Evolutionary conservation across 257 asterid species (phyloP).

Genomic region (Vinca minor): DNA sequence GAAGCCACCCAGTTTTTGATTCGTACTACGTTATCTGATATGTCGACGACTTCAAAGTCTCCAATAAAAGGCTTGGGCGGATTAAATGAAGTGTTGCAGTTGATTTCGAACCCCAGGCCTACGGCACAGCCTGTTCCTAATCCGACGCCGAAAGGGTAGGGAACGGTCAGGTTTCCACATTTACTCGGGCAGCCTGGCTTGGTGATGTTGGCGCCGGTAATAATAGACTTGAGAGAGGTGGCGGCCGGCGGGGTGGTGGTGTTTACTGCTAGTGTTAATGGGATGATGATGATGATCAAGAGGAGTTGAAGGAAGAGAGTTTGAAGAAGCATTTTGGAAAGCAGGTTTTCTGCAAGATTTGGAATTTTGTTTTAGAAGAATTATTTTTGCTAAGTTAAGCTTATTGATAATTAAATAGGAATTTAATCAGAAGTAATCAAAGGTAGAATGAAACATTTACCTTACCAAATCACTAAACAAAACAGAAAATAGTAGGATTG

Average conservation of each 20-base stretch:
- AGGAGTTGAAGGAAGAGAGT: background rate
- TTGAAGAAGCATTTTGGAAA: no score
- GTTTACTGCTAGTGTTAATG: no score
- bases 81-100: constrained; percentile 8
- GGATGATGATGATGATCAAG: background rate
- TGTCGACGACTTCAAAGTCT: background rate
- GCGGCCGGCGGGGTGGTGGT: no score
- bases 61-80: constrained; percentile 10
- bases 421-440: no score
- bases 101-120: constrained; percentile 10
- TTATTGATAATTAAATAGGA: no score
- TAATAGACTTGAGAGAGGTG: background rate
- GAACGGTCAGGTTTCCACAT: constrained; percentile 55
- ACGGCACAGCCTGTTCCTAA: constrained; percentile 30
- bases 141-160: constrained; percentile 45
- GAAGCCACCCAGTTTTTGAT: background rate
- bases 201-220: constrained; percentile 16
- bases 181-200: constrained; percentile 31
- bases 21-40: background rate
- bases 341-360: no score
- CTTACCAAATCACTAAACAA: no score
- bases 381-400: no score
- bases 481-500: no score
- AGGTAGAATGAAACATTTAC: no score
- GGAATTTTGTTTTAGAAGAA: no score